A percentile compares a stretch with the other conserved stretches of the same genome.
These are phyloP conservation scores for Grosmannia huntii DNA, from an alignment of 2,329 filamentous ascomycete genomes.

Conservation along the genomic window DNA sequence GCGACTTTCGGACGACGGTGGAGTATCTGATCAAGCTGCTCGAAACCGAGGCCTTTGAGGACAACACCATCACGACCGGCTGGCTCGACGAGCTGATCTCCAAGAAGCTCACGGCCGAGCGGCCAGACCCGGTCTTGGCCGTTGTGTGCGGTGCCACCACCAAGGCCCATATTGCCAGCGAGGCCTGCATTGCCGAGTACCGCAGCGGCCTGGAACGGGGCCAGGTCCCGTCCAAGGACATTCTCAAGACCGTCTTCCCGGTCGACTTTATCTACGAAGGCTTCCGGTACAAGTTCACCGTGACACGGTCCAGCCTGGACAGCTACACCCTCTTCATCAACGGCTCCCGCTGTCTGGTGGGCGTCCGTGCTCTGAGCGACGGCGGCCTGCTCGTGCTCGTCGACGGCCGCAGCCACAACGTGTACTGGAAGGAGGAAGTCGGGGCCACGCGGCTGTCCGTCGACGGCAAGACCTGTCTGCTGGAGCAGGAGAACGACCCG, in stretches of 20 bases:
- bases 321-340: conserved; percentile 99
- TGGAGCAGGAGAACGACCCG: conserved; percentile 98
- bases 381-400: conserved; percentile 87
- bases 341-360: conserved; percentile 88
- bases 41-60: conserved; percentile 95
- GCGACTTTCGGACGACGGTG: conserved; percentile 96
- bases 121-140: conserved; percentile 86
- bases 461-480: conserved; percentile 92
- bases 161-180: conserved; percentile 90
- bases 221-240: conserved; percentile 91
- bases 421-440: conserved; percentile 99
- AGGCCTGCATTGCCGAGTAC: conserved; percentile 79
- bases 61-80: conserved; percentile 97
- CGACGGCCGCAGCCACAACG: conserved; percentile 86
- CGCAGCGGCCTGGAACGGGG: conserved; percentile 84
- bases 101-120: conserved; percentile 91
- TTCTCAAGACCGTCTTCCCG: conserved; percentile 93
- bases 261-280: conserved; percentile 99
- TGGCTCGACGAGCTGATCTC: conserved; percentile 98
- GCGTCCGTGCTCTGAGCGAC: conserved; percentile 83
- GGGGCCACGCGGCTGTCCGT: conserved; percentile 91
- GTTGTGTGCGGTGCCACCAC: conserved; percentile 90
- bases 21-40: conserved; percentile 98
- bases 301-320: conserved; percentile 79
- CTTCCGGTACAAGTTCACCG: conserved; percentile 93